A percentile compares a stretch with the other conserved stretches of the same genome.
Conservation (phyloP, 176 grass and related monocot species). For the bread wheat (Triticum aestivum) region IWGSC_CS_RefSeq_v2.1 NC_057803.1:37027266-37027765, state of each 20-base stretch:
- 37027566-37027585: neutral
- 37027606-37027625: neutral
- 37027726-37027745: neutral
- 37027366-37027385: neutral
- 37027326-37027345: neutral
- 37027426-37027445: neutral
- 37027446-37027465: neutral
- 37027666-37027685: neutral
- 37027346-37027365: neutral
- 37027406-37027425: neutral
- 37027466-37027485: neutral
- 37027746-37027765: neutral
- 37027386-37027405: neutral
- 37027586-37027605: neutral
- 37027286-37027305: neutral
- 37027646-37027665: neutral
- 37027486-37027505: neutral
- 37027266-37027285: neutral
- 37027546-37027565: neutral
- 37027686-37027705: neutral
- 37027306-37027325: neutral
- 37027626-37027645: neutral
- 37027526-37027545: neutral
- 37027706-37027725: neutral
- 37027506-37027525: neutral